Evolutionary conservation across 2,329 filamentous ascomycete species (phyloP), one percentile per base, ranked within the genome.

Genomic region (Fusarium nurragi): DNA sequence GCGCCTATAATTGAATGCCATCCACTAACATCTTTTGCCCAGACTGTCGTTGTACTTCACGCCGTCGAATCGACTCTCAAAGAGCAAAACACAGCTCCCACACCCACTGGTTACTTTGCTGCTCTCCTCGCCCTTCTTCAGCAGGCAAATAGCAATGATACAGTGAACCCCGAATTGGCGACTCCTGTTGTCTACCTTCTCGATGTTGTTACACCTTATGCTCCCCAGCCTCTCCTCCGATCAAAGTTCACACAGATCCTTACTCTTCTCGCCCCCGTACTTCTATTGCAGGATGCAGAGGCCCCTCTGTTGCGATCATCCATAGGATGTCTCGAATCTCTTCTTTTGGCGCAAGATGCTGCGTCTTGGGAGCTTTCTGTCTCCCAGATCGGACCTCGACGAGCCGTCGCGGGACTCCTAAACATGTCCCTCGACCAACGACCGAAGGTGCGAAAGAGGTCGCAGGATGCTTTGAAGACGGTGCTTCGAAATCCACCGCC

Each of bases 171-270:
- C 76, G 93, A 96, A 66, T 83, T 96, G 60, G 90, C 92, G 28
- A 88, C 91, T 21, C 92, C 94, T 4, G 90, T 96, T 67, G 91
- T 99, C 70, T 99, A 99, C 78, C 89, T 99, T 16, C 92, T 99
- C 81, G 94, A 99, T 78, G 83, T 97, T 68, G 87, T 97, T 70
- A 95, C 93, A 16, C 91, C 91, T 58, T 91, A 89, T 79, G 89
- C 94, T 62, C 93, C 95, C 52, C 86, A 92, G 62, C 88, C 94
- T 60, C 88, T 99, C 59, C 90, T 99, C 55, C 92, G 94, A 73
- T 91, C 93, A 68, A 97, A 98, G 78, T 99, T 99, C 81, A 90
- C 92, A 25, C 92, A 96, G 77, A 97, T 99, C 73, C 88, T 99
- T 60, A 88, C 89, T 28, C 89, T 91, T 61, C 86, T 99, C 68